Evolutionary conservation across 139 green algal species (phyloP), one percentile per base, ranked within the genome.

Genomic region (Asterochloris sp.): DNA sequence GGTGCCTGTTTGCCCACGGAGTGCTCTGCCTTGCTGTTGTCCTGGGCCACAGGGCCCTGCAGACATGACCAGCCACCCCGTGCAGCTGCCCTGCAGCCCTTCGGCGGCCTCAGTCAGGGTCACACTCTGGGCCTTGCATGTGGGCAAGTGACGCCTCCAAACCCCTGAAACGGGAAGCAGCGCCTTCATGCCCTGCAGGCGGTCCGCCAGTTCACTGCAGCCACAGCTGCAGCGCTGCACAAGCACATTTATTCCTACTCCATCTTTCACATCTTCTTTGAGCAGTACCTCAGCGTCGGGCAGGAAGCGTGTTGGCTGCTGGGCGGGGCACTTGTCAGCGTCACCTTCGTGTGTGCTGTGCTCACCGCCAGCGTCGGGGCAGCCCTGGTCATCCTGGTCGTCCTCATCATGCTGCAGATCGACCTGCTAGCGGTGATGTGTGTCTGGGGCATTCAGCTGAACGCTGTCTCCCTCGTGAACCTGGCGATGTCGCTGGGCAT

Each of bases 191-290:
- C 11, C 26, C 10, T 78, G 69, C 78, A 82, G 74, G 84, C 85
- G 12, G 81, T 83, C 21, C 79, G 73, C 13, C 82, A 82, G 21
- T 79, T 94, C 23, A 77, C 78, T 21, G 75, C 61, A 13, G 15
- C 28, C 16, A 60, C 75, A 13, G 73, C 74, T 11, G 23, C 66
- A 16, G n/a, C 90, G 54, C 83, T 97, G 80, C 84, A 85, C 24
- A 78, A 96, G 79, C 74, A 92, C 14, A 83, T 98, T 12, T 98
- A 94, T 86, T 47, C 90, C 60, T 98, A 97, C 87, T 97, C 93
- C 62, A 79, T 96, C 9, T 98, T 98, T 85, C 93, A 98, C 90
- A 87, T 98, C 78, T 98, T 97, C 86, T 98, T 98, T 78, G 94
- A 98, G 91, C 94, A 98, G 89, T 98, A 97, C 87, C 89, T 98